Base-by-base conservation (phyloP, 495 filamentous ascomycete species). In the Aspergillus saccharolyticus region DNA sequence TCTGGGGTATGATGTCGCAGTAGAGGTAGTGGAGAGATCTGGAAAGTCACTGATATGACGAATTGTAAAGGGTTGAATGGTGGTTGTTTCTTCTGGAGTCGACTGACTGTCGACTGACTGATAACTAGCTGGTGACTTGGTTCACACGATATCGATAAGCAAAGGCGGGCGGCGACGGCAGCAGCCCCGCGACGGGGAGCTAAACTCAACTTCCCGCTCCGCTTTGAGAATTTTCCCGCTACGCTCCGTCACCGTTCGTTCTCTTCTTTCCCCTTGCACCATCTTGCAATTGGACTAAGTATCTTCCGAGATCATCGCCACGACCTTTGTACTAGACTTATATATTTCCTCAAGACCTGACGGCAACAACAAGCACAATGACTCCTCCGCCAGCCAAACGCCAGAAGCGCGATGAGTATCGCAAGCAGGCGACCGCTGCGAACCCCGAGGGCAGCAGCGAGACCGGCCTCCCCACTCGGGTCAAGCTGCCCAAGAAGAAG, bases 401-500 rank as follows among this genome's bases (percentile, higher is more conserved):
- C 51, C 82, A 88, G 64, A 88, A 86, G 78, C 87, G 90, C 70
- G 83, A 86, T 52, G 82, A 88, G 54, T 91, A 91, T 71, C 86
- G 83, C 63, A 56, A 67, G 22, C 71, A 74, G 59, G 55, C 63
- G 59, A 58, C 65, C 56, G 61, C 54, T 19, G 55, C 61, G 22
- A 61, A 45, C 54, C 60, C 57, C 50, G 25, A 50, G 15, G 39
- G 52, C 20, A 24, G 57, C 53, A 57, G 58, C 22, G 53, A 59
- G 53, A 67, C 22, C 56, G 60, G 25, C 33, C 24, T 48, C 47
- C 30, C 18, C 3, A 22, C 33, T 0, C 16, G 18, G 7, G 63
- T 76, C 48, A 74, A 82, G 67, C 77, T 96, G 65, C 92, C 92
- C 22, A 83, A 87, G 75, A 96, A 97, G 77, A 93, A 87, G 74